phyloP scores from a whole-genome alignment of 1,284 basidiomycete species.

The Cystobasidiaceae sp. region DNA sequence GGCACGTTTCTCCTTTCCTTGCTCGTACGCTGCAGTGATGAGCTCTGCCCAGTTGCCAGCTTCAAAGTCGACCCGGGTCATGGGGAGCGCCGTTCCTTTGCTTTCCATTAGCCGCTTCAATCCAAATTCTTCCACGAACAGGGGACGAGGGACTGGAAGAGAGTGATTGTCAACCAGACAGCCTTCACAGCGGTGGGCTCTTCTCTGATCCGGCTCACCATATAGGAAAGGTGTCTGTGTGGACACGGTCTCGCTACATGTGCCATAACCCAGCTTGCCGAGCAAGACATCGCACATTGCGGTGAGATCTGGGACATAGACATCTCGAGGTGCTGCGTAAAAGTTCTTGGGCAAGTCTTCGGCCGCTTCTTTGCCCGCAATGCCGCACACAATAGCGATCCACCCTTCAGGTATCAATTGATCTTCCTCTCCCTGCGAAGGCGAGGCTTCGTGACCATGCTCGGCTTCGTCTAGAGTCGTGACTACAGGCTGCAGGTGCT shows the following conservation, averaged over 20 bases:
- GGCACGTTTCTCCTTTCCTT: constrained; percentile 47
- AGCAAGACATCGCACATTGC: constrained; percentile 67
- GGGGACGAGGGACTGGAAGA: constrained; percentile 59
- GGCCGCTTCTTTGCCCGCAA: constrained; percentile 47
- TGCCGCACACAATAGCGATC: constrained; percentile 72
- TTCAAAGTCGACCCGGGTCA: constrained; percentile 60
- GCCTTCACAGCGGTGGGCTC: not conserved
- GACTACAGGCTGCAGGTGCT: too few relatives aligned
- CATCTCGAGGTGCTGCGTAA: constrained; percentile 64
- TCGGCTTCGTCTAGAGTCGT: too few relatives aligned
- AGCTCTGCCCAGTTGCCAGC: constrained; percentile 61
- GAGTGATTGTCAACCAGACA: not conserved
- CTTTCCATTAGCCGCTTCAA: constrained; percentile 58
- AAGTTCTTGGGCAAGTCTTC: constrained; percentile 61
- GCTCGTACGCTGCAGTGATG: constrained; percentile 56
- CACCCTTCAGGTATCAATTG: constrained; percentile 58
- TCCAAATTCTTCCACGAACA: constrained; percentile 73
- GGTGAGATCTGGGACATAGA: constrained; percentile 73
- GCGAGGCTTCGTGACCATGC: too few relatives aligned
- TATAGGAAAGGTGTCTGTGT: constrained; percentile 37
- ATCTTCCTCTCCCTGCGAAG: constrained; percentile 41
- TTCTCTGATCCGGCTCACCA: constrained; percentile 38
- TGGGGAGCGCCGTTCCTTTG: constrained; percentile 61
- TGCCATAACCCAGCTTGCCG: constrained; percentile 57
- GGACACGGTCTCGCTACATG: constrained; percentile 43